Conservation (phyloP, 306 rosid genomes). For the Mucuna pruriens region DNA sequence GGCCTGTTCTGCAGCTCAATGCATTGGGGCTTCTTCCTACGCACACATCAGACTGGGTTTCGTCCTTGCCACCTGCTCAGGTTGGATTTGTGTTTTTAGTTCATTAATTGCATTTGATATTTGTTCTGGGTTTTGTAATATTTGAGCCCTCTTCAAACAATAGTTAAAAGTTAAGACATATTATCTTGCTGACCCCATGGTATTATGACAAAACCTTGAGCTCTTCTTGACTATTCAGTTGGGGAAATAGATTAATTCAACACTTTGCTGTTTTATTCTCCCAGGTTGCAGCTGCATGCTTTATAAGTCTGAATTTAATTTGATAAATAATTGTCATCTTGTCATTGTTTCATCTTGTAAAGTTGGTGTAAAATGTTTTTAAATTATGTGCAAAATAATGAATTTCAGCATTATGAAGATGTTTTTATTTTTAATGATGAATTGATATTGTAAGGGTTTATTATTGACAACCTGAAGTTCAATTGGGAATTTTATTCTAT, state of each 20-base stretch:
- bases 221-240: slow-evolving; percentile 3
- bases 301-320: slow-evolving; percentile 23
- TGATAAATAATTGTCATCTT: background rate
- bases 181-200: slow-evolving; percentile 4
- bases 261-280: background rate
- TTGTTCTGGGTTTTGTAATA: background rate
- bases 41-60: slow-evolving; percentile 97
- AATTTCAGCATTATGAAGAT: background rate
- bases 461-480: background rate
- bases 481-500: background rate
- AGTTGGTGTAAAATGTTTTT: background rate
- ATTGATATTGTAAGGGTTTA: background rate
- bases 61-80: slow-evolving; percentile 92
- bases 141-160: slow-evolving; percentile 2
- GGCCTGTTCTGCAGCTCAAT: slow-evolving; percentile 70
- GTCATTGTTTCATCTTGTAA: slow-evolving; percentile 15
- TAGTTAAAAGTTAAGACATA: background rate
- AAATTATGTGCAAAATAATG: background rate
- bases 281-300: slow-evolving; percentile 5
- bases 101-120: slow-evolving; percentile 1
- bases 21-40: slow-evolving; percentile 97
- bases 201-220: background rate
- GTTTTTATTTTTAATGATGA: background rate
- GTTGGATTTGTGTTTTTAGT: slow-evolving; percentile 47
- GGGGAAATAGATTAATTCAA: slow-evolving; percentile 3